Percentiles rank a stretch among this genome's conserved stretches.
Conservation (phyloP, 2,329 filamentous ascomycete genomes). For the Stagonosporopsis tanaceti region DNA sequence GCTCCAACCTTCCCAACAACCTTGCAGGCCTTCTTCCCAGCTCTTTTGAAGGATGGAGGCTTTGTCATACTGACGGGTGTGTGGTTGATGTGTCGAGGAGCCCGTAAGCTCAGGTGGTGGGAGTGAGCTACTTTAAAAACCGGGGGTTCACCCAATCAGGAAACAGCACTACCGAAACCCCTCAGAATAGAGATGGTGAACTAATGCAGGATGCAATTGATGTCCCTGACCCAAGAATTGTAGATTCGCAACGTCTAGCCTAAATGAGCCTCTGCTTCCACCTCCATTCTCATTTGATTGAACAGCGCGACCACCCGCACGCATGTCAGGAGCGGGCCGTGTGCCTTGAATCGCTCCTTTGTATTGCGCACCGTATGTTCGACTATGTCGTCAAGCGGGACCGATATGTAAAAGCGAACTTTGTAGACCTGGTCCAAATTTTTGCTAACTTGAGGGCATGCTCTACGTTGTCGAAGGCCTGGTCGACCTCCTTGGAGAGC, state of each 20-base stretch:
- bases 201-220: not conserved
- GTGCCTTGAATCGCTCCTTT: slow-evolving; percentile 32
- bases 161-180: not conserved
- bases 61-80: slow-evolving; percentile 6
- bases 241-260: slow-evolving; percentile 1
- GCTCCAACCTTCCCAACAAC: slow-evolving; percentile 15
- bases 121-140: not conserved
- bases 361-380: slow-evolving; percentile 25
- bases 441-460: slow-evolving; percentile 56
- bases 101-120: not conserved
- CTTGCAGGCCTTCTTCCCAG: slow-evolving; percentile 17
- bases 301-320: slow-evolving; percentile 34
- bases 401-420: slow-evolving; percentile 28
- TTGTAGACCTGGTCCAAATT: slow-evolving; percentile 60
- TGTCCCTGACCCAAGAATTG: not conserved
- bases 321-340: slow-evolving; percentile 35
- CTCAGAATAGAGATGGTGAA: not conserved
- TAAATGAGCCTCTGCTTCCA: slow-evolving; percentile 34
- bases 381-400: slow-evolving; percentile 22
- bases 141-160: slow-evolving; percentile 5
- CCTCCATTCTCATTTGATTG: slow-evolving; percentile 34
- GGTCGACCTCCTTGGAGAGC: slow-evolving; percentile 33
- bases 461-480: slow-evolving; percentile 64
- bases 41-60: slow-evolving; percentile 17
- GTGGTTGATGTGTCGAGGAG: not conserved